Base-by-base conservation (phyloP, 345 rosid species). In the Pugionium dolabratum region DNA sequence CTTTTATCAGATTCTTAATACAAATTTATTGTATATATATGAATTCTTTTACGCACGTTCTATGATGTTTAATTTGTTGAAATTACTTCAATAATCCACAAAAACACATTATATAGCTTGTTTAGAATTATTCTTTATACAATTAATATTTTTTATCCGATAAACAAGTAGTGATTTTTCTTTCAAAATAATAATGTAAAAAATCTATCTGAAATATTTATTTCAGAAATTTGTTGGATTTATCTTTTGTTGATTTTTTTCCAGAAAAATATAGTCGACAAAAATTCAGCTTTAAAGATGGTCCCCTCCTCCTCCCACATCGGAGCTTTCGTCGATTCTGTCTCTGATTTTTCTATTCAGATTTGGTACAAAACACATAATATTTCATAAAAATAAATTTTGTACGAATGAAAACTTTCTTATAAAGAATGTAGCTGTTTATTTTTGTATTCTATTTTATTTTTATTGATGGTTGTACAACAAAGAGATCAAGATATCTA, bases 301-400 rank as follows among this genome's bases (percentile, higher is more conserved):
- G 75, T 70, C 75, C 75, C 74, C 68, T 54, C 55, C 62, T 62
- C 74, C 75, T 70, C 57, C 68, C 56, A 62, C 62, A 70, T 70
- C 69, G 69, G 75, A 70, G 69, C 62, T 70, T 70, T 70, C 75
- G 54, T 70, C 55, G 68, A 70, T 62, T 35, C n/a, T 70, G 69
- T 62, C 50, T 41, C 26, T n/a, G n/a, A 9, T 41, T 60, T 9
- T 70, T 44, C 7, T 35, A 33, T 70, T 70, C 62, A 70, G 54
- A 52, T 52, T 53, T 48, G 18, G 43, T 27, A 50, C n/a, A 18
- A 7, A 46, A 28, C 62, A 47, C 29, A 9, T 47, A 67, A 51
- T 51, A 30, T 9, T 40, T 18, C 59, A 30, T 37, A 39, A 50
- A 4, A 28, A 28, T 34, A 33, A n/a, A n/a, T 35, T 36, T 37